These are phyloP conservation scores for Wallacemonas sp. DNA, from an alignment of 208 protist genomes.

Conservation along the genomic window DNA sequence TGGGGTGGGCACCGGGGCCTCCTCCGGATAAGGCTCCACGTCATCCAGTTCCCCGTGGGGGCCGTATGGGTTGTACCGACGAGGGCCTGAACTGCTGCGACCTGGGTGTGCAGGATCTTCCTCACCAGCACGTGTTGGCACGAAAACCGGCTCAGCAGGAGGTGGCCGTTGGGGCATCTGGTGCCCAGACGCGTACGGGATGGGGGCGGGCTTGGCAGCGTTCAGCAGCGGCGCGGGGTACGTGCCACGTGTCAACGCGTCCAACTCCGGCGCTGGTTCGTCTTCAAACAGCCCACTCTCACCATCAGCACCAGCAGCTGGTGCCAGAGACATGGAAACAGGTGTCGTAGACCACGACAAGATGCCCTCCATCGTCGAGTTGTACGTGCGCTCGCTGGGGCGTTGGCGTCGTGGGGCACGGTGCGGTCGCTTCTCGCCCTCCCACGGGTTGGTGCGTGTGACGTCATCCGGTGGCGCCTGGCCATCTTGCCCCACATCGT, in stretches of 20 bases:
- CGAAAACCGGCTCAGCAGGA: neutral
- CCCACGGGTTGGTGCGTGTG: slow-evolving; percentile 10
- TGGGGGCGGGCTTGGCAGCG: neutral
- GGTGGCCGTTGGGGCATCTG: neutral
- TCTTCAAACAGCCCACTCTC: neutral
- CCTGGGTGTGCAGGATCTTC: too few relatives aligned
- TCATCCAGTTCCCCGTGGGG: neutral
- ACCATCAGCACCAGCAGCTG: too few relatives aligned
- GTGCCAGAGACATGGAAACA: too few relatives aligned
- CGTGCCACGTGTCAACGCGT: neutral
- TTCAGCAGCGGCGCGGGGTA: neutral
- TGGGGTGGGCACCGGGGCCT: slow-evolving; percentile 3
- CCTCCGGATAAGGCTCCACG: neutral
- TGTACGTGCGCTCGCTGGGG: neutral
- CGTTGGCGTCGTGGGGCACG: neutral
- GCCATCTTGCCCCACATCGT: too few relatives aligned
- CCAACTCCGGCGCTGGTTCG: neutral
- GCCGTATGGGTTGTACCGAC: neutral
- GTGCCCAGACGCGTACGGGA: neutral
- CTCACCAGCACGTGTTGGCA: neutral
- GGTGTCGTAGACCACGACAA: too few relatives aligned
- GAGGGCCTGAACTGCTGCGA: neutral
- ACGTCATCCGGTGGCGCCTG: neutral
- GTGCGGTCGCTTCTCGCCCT: neutral
- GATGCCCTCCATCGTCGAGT: too few relatives aligned